Percentiles rank a stretch among this genome's conserved stretches.
Evolutionary conservation across 495 filamentous ascomycete species (phyloP).

Genomic region (Cercophora scortea): DNA sequence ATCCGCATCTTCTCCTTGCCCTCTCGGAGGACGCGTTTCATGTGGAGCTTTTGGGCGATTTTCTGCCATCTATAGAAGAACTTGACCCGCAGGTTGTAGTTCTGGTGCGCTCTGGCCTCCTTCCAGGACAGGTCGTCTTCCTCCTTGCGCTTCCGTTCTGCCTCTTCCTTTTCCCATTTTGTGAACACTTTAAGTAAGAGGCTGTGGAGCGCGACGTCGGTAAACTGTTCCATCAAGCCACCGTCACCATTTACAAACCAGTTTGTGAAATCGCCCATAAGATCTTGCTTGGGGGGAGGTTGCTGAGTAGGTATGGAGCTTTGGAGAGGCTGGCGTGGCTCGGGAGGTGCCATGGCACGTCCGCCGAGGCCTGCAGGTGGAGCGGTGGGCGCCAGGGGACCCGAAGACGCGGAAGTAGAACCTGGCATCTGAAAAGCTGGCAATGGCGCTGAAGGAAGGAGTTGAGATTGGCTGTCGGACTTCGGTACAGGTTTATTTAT

Average conservation of each 20-base stretch:
- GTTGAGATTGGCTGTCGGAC: too few relatives aligned
- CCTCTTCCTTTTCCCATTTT: conserved; percentile 26
- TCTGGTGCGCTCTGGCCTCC: conserved; percentile 30
- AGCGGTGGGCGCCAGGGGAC: too few relatives aligned
- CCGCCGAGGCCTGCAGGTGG: background rate
- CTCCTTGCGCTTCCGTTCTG: conserved; percentile 27
- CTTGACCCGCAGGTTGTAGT: conserved; percentile 34
- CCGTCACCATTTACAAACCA: conserved; percentile 39
- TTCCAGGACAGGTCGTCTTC: conserved; percentile 32
- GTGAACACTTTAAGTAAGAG: conserved; percentile 24
- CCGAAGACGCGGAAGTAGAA: too few relatives aligned
- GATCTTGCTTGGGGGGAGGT: conserved; percentile 15
- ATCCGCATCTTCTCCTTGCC: conserved; percentile 21
- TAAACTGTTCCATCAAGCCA: conserved; percentile 34
- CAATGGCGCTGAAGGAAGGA: too few relatives aligned
- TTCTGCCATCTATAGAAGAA: conserved; percentile 43
- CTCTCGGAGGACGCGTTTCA: conserved; percentile 26
- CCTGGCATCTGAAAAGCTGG: too few relatives aligned
- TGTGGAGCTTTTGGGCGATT: conserved; percentile 20
- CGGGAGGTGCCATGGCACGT: background rate
- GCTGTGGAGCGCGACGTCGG: conserved; percentile 24
- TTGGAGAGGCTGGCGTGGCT: background rate
- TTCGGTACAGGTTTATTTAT: too few relatives aligned
- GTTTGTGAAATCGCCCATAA: conserved; percentile 32
- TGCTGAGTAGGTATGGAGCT: background rate